Base-by-base conservation (phyloP, 306 rosid genomes). In the Inga oerstediana region DNA sequence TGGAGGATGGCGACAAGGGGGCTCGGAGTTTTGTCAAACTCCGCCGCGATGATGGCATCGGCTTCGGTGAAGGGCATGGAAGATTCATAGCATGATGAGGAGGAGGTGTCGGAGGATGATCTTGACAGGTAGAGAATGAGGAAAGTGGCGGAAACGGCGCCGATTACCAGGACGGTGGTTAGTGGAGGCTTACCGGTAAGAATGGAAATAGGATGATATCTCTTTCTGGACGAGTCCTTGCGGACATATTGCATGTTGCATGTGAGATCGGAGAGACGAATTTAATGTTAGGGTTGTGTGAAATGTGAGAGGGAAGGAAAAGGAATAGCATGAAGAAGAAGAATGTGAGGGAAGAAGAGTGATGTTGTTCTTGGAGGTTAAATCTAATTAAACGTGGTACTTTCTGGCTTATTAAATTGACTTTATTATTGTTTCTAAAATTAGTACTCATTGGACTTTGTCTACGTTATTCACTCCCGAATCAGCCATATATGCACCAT, bases 1-100 rank as follows among this genome's bases (percentile, higher is more conserved):
- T 95, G 96, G 83, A 95, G 78, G 52, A 95, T 78, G 8, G 96
- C 81, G 4, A 89, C 87, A 27, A 95, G 85, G 74, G 91, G 88
- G 62, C 75, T 56, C 2, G 84, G 76, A 1, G 89, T 72, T 6
- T 82, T 77, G 2, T 77, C 32, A 11, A 87, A 79, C 72, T 86
- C 86, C 0, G 80, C 46, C 1, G 78, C 80, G 8, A 88, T 2
- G 37, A 7, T 0, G 32, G 85, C 24, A 7, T 74, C 82, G 0
- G 70, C 14, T 3, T 20, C 4, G 15, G 84, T 46, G 74, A 81
- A 51, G 61, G 82, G 79, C 0, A 13, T 20, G 19, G 87, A 0
- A 54, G 91, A 7, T 10, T 80, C n/a, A 6, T 86, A 74, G 81
- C 87, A 89, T 4, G 83, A 51, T 7, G 56, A 5, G 2, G 56